Conservation (phyloP, 805 yeast genomes). For the Candida rishiriensis region DNA sequence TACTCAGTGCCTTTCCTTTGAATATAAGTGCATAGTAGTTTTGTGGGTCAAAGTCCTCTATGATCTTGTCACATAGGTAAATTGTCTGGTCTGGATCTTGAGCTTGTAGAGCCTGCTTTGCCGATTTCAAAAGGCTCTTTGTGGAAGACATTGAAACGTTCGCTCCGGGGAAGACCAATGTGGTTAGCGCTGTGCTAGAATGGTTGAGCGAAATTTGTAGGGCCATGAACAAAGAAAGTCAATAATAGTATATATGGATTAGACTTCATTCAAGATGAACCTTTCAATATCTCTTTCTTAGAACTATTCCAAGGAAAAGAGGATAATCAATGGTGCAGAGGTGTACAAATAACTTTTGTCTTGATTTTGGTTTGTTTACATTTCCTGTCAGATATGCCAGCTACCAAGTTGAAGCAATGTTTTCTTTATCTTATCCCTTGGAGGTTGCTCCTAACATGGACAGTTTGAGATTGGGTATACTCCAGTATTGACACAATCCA, state of each 20-base stretch:
- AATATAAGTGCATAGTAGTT: conserved; percentile 67
- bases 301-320: neutral
- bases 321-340: conserved; percentile 1
- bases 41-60: conserved; percentile 47
- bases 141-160: conserved; percentile 1
- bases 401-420: too few species aligned
- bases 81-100: conserved; percentile 62
- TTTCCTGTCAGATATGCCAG: neutral
- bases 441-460: too few species aligned
- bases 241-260: too few species aligned
- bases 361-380: conserved; percentile 1
- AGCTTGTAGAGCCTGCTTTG: conserved; percentile 46
- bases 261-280: too few species aligned
- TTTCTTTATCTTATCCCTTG: too few species aligned
- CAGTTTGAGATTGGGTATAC: too few species aligned
- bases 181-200: too few species aligned
- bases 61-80: conserved; percentile 48
- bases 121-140: conserved; percentile 38
- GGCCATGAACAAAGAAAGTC: too few species aligned
- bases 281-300: too few species aligned
- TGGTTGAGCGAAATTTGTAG: too few species aligned
- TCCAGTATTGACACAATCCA: too few species aligned
- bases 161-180: conserved; percentile 6
- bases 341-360: neutral
- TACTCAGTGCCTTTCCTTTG: conserved; percentile 63